A percentile compares a stretch with the other conserved stretches of the same genome.
Conservation (phyloP, 2,329 filamentous ascomycete species). For the Fusarium luffae region DNA sequence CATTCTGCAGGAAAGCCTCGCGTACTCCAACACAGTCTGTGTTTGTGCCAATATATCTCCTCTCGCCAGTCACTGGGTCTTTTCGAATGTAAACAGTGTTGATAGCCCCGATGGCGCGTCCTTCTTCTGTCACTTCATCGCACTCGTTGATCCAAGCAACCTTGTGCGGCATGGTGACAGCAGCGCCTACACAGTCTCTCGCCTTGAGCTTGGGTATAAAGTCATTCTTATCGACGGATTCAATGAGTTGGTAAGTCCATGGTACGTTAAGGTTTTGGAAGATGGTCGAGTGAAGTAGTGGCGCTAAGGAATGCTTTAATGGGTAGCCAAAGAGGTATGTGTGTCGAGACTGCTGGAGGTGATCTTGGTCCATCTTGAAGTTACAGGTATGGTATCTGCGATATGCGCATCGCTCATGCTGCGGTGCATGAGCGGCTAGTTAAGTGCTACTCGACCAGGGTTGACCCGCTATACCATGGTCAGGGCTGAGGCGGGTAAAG, state of each 20-base stretch:
- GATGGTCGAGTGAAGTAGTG: constrained; percentile 1
- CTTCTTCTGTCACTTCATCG: background rate
- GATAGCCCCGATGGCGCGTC: background rate
- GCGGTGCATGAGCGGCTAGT: background rate
- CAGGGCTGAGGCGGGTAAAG: background rate
- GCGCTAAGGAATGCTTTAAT: background rate
- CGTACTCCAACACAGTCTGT: background rate
- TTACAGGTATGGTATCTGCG: background rate
- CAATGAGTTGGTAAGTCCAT: constrained; percentile 1
- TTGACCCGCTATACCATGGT: background rate
- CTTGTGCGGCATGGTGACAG: constrained; percentile 3
- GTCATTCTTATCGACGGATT: background rate
- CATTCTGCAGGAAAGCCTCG: background rate
- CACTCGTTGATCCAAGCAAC: background rate
- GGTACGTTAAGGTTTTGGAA: background rate
- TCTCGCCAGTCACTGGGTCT: background rate
- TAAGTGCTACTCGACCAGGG: background rate
- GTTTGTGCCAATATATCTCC: background rate
- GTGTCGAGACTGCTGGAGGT: background rate
- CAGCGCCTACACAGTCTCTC: background rate
- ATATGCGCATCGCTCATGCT: background rate
- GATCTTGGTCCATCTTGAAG: background rate
- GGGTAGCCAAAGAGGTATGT: constrained; percentile 3
- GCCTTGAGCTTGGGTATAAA: background rate
- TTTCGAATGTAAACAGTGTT: constrained; percentile 4